Evolutionary conservation across 129 eudicot genomes (phyloP), one percentile per base, ranked within the genome.

Genomic region (Gnaphalium uliginosum): DNA sequence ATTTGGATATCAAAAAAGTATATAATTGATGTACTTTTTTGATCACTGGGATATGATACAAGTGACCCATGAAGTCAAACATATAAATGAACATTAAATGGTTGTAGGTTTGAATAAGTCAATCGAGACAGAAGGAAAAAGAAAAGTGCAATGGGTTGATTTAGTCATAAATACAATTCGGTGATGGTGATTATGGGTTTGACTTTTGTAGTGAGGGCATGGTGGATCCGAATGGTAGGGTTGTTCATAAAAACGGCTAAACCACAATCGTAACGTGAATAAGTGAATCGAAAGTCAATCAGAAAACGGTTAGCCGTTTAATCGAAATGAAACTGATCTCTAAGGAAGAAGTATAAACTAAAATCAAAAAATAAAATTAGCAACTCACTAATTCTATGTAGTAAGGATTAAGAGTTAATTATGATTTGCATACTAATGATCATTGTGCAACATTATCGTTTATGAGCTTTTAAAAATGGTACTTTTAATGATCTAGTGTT

Each of bases 81-180:
- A 58, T 35, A 76, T 76, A 30, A 67, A 67, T 73, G 78, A 18
- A 14, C 69, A 61, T 61, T 41, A 61, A 41, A 17, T 61, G 61
- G 60, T 18, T 74, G 78, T 10, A 67, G 10, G 21, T 6, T 25
- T 77, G 81, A 77, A 77, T 24, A 77, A 77, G 74, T 77, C 81
- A 77, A 56, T 35, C 10, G 30, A 17, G n/a, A 23, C 57, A 67
- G 10, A 76, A 53, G 65, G 65, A 76, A 22, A 51, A 53, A 33
- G 56, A 15, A 51, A 48, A 43, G 21, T 26, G 61, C 43, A 18
- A n/a, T 29, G 75, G 19, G 77, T 35, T 73, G 73, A 51, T 68
- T 56, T 76, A 35, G 68, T 17, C 46, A 77, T 68, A 35, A 77
- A 68, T 74, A 62, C 60, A 74, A 66, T 74, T 27, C 67, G 75